Evolutionary conservation across 495 filamentous ascomycete species (phyloP), one percentile per base, ranked within the genome.

Genomic region (Aspergillus avenaceus): DNA sequence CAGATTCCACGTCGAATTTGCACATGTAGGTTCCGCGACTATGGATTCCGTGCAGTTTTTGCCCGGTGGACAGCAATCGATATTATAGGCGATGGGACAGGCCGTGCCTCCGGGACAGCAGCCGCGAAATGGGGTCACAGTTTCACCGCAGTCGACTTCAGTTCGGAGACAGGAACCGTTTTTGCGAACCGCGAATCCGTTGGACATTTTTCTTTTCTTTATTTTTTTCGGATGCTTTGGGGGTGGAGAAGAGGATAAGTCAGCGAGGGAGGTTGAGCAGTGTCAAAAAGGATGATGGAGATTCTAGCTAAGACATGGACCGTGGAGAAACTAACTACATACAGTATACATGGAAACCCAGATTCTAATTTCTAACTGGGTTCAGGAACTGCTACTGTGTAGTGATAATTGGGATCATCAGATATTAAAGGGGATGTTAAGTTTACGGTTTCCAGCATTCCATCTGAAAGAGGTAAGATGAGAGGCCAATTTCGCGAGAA

Each of bases 1-100:
- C 6, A 55, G 47, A 55, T 55, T 41, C 46, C 52, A 55, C 3
- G 46, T 50, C 2, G 16, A 11, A 14, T 50, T 46, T 9, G 52
- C 52, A 23, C 52, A 55, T 25, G 6, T 13, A 4, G 46, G 46
- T 11, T 31, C 16, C 13, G 14, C 40, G n/a, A 40, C 13, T 7
- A 55, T 24, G 2, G 41, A 25, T 5, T n/a, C 46, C 23, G 29
- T 34, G 32, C 46, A 55, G 21, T 41, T 26, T 0, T 12, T 8
- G 5, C 22, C 24, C 4, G 23, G 28, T 0, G 46, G 47, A 28
- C 52, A 55, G 16, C 52, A 55, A 11, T 32, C 52, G 31, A 46
- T 41, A n/a, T 50, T 46, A 11, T 45, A 24, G 9, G 41, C 46
- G 40, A 41, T n/a, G 5, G 50, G 50, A 19, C 52, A 55, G 31